Evolutionary conservation across 768 basidiomycete genomes (phyloP).

Genomic region (Russula sp.): DNA sequence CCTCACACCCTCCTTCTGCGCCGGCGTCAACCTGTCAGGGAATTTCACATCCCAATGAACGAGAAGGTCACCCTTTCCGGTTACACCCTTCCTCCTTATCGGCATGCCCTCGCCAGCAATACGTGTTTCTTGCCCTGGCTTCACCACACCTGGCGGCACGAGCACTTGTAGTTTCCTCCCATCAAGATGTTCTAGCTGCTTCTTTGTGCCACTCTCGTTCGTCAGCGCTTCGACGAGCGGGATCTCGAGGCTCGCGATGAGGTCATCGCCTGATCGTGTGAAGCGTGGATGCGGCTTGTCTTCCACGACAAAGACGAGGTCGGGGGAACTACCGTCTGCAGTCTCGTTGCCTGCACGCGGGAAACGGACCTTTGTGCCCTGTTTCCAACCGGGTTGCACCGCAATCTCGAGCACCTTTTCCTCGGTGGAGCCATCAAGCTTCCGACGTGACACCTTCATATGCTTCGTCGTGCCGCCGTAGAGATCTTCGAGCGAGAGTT

Average conservation of each 20-base stretch:
- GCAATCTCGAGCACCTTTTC: slow-evolving; percentile 81
- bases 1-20: slow-evolving; percentile 75
- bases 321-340: slow-evolving; percentile 59
- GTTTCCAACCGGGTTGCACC: slow-evolving; percentile 89
- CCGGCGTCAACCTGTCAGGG: slow-evolving; percentile 63
- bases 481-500: slow-evolving; percentile 79
- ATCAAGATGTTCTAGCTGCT: slow-evolving; percentile 64
- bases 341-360: slow-evolving; percentile 80
- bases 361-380: slow-evolving; percentile 91
- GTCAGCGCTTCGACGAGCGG: slow-evolving; percentile 80
- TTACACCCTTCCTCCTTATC: slow-evolving; percentile 64
- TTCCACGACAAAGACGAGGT: slow-evolving; percentile 95
- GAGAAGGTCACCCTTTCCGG: slow-evolving; percentile 76
- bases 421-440: slow-evolving; percentile 67
- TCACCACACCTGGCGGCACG: slow-evolving; percentile 60
- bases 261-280: slow-evolving; percentile 75
- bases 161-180: slow-evolving; percentile 67
- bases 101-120: slow-evolving; percentile 86
- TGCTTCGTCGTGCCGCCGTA: slow-evolving; percentile 81
- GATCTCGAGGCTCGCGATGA: slow-evolving; percentile 52
- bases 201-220: slow-evolving; percentile 43
- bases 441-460: slow-evolving; percentile 74
- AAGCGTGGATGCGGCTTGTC: slow-evolving; percentile 83
- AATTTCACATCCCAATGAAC: slow-evolving; percentile 81
- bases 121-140: slow-evolving; percentile 66